These are phyloP conservation scores for Solanum bulbocastanum DNA, from an alignment of 257 asterid genomes.

Conservation along the genomic window DNA sequence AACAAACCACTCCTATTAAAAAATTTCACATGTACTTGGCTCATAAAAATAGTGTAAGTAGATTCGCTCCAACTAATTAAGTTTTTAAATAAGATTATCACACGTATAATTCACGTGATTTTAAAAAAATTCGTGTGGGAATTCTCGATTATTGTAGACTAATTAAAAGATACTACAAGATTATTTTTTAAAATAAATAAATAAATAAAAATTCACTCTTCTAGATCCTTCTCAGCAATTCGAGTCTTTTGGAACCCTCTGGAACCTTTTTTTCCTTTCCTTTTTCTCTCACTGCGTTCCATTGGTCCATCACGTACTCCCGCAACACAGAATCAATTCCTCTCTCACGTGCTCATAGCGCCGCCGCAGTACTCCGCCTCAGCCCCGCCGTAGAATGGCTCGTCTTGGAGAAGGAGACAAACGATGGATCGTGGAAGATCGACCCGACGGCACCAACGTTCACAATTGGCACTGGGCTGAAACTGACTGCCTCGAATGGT, in stretches of 20 bases:
- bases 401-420: conserved; percentile 85
- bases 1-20: not conserved
- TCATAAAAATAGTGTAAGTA: not conserved
- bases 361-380: not conserved
- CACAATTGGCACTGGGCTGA: conserved; percentile 99
- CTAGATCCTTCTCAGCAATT: not conserved
- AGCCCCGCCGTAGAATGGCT: conserved; percentile 41
- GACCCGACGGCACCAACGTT: conserved; percentile 89
- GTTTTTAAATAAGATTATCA: not conserved
- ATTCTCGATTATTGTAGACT: not conserved
- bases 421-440: conserved; percentile 95
- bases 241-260: not conserved
- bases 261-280: not conserved
- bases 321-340: not conserved
- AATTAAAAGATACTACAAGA: not conserved
- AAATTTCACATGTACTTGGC: not conserved
- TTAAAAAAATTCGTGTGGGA: no score
- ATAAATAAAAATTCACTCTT: not conserved
- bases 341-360: not conserved
- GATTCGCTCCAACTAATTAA: not conserved
- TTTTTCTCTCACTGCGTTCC: not conserved
- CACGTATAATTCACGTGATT: no score
- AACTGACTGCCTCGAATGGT: conserved; percentile 83
- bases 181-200: no score
- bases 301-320: not conserved